Evolutionary conservation across 768 basidiomycete species (phyloP), one percentile per base, ranked within the genome.

Genomic region (Auricularia auricula-judae): DNA sequence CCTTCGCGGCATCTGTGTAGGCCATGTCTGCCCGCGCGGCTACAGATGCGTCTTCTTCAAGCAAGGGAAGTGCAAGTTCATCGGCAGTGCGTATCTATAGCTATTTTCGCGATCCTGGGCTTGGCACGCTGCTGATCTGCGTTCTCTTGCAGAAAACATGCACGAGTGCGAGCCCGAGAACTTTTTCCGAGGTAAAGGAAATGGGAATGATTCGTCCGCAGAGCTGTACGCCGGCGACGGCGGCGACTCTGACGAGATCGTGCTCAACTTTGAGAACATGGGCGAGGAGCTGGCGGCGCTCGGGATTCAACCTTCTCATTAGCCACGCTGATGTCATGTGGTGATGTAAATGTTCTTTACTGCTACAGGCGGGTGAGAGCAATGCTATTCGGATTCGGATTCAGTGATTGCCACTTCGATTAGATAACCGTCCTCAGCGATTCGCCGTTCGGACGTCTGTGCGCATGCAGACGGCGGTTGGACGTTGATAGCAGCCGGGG

Each of bases 11-110:
- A 51, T 16, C 62, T 82, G 80, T 62, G 74, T 74, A 64, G 76
- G 75, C 12, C 78, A 79, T 66, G 62, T 62, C 51, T 79, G 78
- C 60, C 77, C 74, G 76, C 82, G 75, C 78, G 84, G 35, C 76
- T 81, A 70, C 69, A 73, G 73, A 35, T 88, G 86, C 70, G 79
- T 80, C 65, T 76, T 76, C 71, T 73, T 80, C 67, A 84, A 82
- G 76, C 75, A 79, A 59, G 81, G 81, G 21, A 81, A 75, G 64
- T 87, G 86, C 72, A 86, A 83, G 71, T 88, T 87, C 72, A 72
- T 76, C 67, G 85, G 82, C 72, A 76, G 86, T 87, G 66, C 66
- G 77, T 77, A 12, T 59, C 12, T 34, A 18, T 7, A 56, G 14
- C 21, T 10, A 59, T 11, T 59, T 7, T 10, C 18, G 29, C 33